Evolutionary conservation across 257 asterid genomes (phyloP).

Genomic region (Solanum arcanum): DNA sequence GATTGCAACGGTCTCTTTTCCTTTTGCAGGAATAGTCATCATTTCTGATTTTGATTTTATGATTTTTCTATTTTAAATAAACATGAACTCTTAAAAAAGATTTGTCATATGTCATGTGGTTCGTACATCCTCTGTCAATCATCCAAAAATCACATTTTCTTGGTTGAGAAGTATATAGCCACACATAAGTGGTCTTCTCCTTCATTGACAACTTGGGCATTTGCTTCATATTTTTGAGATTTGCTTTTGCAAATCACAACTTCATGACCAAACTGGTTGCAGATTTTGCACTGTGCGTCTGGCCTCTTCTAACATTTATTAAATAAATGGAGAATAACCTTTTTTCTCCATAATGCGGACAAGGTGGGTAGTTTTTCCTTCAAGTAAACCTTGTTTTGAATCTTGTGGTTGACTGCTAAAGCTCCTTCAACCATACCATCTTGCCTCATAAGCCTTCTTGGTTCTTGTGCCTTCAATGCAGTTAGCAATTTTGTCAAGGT

Average conservation of each 20-base stretch:
- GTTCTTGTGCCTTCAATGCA: background rate
- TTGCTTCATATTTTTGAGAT: too few species aligned
- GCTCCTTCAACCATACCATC: background rate
- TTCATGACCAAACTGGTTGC: background rate
- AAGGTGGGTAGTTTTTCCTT: background rate
- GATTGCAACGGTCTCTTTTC: background rate
- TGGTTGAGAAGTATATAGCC: background rate
- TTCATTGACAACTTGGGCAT: background rate
- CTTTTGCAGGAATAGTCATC: background rate
- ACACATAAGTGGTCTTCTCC: background rate
- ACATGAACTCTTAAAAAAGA: background rate
- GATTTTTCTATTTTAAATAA: background rate
- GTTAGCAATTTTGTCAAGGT: background rate
- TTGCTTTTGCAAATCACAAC: background rate
- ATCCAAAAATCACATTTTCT: background rate
- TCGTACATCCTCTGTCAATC: background rate
- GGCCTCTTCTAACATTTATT: too few species aligned
- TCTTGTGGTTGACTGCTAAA: background rate
- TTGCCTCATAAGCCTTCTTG: background rate
- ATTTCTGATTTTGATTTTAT: background rate
- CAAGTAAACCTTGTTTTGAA: background rate
- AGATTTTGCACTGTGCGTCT: background rate
- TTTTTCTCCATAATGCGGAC: background rate
- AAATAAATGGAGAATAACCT: background rate
- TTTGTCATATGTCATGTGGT: background rate